Percentiles rank a stretch among this genome's conserved stretches.
phyloP scores from a whole-genome alignment of 169 alveolate species.

The Eimeria falciformis region DNA sequence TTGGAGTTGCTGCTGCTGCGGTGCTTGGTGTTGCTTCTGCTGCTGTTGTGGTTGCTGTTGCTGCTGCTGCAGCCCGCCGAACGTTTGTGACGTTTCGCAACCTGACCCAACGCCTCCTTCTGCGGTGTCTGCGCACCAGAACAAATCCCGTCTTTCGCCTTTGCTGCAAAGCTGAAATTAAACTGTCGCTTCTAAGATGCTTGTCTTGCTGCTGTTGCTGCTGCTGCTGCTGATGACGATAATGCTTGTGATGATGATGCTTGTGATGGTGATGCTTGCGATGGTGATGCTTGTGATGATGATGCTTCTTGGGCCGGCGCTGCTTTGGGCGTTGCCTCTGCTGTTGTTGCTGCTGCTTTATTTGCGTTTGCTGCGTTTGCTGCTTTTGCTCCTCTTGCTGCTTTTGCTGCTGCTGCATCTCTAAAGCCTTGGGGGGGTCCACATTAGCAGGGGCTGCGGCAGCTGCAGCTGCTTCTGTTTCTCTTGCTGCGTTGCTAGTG shows the following conservation, averaged over 20 bases:
- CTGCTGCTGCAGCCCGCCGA: not conserved
- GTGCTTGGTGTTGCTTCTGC: constrained; percentile 8
- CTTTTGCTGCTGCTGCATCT: not conserved
- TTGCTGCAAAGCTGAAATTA: no score
- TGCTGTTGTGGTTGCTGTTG: constrained; percentile 39
- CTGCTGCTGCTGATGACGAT: not conserved
- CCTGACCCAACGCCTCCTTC: not conserved
- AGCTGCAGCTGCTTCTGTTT: constrained; percentile 6
- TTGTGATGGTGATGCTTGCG: not conserved
- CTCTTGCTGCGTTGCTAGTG: constrained; percentile 9
- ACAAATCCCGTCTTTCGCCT: no score
- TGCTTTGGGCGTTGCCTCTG: not conserved
- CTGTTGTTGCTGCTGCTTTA: not conserved
- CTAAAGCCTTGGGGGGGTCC: no score
- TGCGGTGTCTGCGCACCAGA: no score
- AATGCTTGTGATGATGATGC: not conserved
- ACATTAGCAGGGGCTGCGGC: not conserved
- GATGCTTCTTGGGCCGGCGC: not conserved
- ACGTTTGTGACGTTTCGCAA: not conserved
- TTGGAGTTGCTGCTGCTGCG: constrained; percentile 16
- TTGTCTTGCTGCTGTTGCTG: constrained; percentile 11
- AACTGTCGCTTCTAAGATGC: not conserved
- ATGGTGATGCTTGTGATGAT: no score
- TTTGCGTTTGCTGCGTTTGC: constrained; percentile 7
- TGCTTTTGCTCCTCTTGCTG: not conserved